phyloP scores from a whole-genome alignment of 352 stramenopile species.

The Pythium plurisporium region DNA sequence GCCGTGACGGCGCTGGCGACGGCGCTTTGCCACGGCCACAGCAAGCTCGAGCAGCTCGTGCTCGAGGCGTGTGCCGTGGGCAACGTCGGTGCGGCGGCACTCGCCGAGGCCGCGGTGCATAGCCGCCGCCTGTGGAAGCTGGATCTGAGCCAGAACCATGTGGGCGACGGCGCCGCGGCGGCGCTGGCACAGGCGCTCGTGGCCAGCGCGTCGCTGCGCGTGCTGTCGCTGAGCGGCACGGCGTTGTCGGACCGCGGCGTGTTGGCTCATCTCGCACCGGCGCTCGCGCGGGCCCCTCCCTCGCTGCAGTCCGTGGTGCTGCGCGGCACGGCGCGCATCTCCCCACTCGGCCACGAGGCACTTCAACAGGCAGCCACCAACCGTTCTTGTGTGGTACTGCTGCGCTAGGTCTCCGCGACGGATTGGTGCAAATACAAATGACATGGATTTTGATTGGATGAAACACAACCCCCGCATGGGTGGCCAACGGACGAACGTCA shows the following conservation, averaged over 20 bases:
- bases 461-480: constrained; percentile 5
- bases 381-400: constrained; percentile 10
- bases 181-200: constrained; percentile 36
- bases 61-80: constrained; percentile 59
- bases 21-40: constrained; percentile 38
- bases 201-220: constrained; percentile 28
- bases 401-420: constrained; percentile 21
- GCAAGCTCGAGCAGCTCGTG: constrained; percentile 63
- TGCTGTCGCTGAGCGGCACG: constrained; percentile 51
- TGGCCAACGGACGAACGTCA: constrained; percentile 21
- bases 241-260: constrained; percentile 55
- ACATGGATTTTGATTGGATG: constrained; percentile 14
- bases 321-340: constrained; percentile 40
- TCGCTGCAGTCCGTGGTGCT: constrained; percentile 51
- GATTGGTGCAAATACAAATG: constrained; percentile 1
- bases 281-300: constrained; percentile 19
- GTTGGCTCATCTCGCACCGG: constrained; percentile 39
- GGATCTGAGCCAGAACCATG: constrained; percentile 63
- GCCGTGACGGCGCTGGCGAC: constrained; percentile 44
- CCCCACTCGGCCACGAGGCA: constrained; percentile 25
- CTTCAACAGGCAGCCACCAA: constrained; percentile 31
- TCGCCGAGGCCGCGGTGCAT: constrained; percentile 45
- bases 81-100: constrained; percentile 37
- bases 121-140: constrained; percentile 64
- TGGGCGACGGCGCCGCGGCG: constrained; percentile 46